Evolutionary conservation across 768 basidiomycete species (phyloP).

Genomic region (Naganishia vishniacii): DNA sequence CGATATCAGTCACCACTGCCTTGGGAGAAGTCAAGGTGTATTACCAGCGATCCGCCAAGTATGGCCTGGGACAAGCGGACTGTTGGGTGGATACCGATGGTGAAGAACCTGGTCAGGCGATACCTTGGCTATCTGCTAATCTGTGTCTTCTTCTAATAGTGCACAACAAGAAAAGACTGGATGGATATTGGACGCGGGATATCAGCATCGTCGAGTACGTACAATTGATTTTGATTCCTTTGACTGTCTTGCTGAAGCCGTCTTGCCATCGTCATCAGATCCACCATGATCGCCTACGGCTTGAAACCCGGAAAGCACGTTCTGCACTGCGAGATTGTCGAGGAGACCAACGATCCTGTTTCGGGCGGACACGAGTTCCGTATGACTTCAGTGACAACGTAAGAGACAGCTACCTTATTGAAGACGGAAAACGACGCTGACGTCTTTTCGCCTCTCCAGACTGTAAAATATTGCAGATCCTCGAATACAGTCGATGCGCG

Average conservation of each 20-base stretch:
- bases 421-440: background rate
- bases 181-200: constrained; percentile 36
- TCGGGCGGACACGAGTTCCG: constrained; percentile 22
- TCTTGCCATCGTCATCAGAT: background rate
- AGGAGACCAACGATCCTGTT: constrained; percentile 15
- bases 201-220: constrained; percentile 8
- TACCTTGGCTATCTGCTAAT: too few relatives aligned
- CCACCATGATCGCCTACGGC: background rate
- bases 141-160: background rate
- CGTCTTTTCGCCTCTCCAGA: too few relatives aligned
- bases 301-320: constrained; percentile 14
- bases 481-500: too few relatives aligned
- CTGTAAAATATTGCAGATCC: too few relatives aligned
- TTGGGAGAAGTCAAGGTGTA: constrained; percentile 38
- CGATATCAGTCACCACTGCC: constrained; percentile 34
- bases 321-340: constrained; percentile 15
- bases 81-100: constrained; percentile 43
- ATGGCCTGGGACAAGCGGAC: constrained; percentile 35
- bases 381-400: constrained; percentile 18
- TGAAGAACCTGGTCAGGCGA: constrained; percentile 9
- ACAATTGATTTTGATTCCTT: background rate
- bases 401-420: background rate
- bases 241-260: background rate
- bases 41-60: constrained; percentile 37
- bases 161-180: constrained; percentile 21